Percentiles rank a stretch among this genome's conserved stretches.
These are phyloP conservation scores for Carex cristatella DNA, from an alignment of 176 grass and related monocot genomes.

Conservation along the genomic window DNA sequence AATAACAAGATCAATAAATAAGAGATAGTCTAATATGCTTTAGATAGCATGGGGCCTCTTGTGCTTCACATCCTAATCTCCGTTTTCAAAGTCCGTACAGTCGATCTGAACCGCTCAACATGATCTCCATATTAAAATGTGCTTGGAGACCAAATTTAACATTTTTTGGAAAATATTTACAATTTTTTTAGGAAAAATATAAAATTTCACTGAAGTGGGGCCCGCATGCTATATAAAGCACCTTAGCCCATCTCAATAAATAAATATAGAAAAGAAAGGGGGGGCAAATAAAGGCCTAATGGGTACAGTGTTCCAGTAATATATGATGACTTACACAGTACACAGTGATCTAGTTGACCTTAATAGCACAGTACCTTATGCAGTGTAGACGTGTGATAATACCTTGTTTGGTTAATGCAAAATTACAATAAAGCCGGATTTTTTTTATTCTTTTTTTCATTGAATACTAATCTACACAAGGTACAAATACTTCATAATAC, in stretches of 20 bases:
- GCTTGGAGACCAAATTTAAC: too few species aligned
- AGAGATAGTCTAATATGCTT: too few species aligned
- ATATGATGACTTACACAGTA: not conserved
- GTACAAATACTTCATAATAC: conserved; percentile 29
- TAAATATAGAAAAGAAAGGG: not conserved
- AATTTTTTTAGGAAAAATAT: too few species aligned
- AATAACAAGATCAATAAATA: too few species aligned
- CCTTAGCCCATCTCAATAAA: not conserved
- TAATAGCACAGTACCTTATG: not conserved
- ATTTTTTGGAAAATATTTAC: too few species aligned
- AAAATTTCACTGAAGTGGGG: too few species aligned
- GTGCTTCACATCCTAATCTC: too few species aligned
- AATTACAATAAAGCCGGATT: not conserved
- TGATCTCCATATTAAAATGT: too few species aligned
- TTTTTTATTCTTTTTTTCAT: not conserved
- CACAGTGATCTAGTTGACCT: not conserved
- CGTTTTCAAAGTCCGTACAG: too few species aligned
- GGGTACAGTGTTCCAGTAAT: not conserved
- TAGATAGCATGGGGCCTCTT: too few species aligned
- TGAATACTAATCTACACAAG: not conserved
- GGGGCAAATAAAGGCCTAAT: not conserved
- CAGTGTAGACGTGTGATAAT: not conserved
- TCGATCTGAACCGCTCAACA: too few species aligned
- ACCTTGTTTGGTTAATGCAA: not conserved
- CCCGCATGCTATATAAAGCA: too few species aligned